Evolutionary conservation across 2,329 filamentous ascomycete genomes (phyloP).

Genomic region (Alternaria sp.): DNA sequence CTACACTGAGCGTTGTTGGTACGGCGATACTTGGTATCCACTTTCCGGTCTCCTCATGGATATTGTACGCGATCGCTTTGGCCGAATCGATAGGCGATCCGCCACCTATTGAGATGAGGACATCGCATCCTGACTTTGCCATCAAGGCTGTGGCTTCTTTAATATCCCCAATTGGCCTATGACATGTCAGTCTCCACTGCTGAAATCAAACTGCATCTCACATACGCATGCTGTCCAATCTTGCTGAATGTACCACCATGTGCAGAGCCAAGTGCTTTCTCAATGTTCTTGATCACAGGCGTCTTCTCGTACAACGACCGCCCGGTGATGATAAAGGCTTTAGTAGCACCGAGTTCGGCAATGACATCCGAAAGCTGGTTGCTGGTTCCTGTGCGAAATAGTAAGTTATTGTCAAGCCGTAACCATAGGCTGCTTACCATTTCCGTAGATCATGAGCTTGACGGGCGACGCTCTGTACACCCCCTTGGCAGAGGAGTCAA

Average conservation of each 20-base stretch:
- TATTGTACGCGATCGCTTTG: conserved; percentile 51
- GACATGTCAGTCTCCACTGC: conserved; percentile 14
- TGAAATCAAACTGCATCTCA: conserved; percentile 20
- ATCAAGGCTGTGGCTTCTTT: conserved; percentile 46
- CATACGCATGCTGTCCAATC: conserved; percentile 64
- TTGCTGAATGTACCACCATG: conserved; percentile 64
- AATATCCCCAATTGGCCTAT: conserved; percentile 48
- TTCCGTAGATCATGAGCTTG: conserved; percentile 51
- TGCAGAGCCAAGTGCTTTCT: conserved; percentile 56
- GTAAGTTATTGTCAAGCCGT: conserved; percentile 2
- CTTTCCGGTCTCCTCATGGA: conserved; percentile 49
- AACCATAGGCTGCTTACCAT: conserved; percentile 25
- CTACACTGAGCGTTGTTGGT: conserved; percentile 57
- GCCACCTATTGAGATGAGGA: conserved; percentile 52
- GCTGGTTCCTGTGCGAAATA: conserved; percentile 38
- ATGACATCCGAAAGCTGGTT: conserved; percentile 44
- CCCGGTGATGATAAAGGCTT: conserved; percentile 66
- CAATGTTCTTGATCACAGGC: conserved; percentile 61
- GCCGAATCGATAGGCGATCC: conserved; percentile 62
- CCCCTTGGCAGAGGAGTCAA: conserved; percentile 45
- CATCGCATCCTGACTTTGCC: conserved; percentile 48
- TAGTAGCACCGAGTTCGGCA: conserved; percentile 50
- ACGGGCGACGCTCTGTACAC: conserved; percentile 48
- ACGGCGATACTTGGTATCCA: conserved; percentile 51
- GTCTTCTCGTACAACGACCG: conserved; percentile 64